Evolutionary conservation across 345 rosid genomes (phyloP).

Genomic region (Mangifera indica): DNA sequence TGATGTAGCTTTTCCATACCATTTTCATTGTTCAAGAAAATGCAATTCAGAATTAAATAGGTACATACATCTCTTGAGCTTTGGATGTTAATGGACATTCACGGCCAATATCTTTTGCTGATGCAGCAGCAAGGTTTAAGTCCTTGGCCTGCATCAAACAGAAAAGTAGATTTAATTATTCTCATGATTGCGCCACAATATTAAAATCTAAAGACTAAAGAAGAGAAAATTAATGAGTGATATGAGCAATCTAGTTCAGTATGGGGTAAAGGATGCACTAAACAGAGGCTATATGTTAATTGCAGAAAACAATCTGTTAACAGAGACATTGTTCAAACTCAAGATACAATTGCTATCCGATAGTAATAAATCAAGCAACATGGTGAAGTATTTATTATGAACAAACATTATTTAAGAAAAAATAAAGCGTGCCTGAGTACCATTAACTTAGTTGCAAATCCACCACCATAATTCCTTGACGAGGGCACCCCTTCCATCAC

Average conservation of each 20-base stretch:
- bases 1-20: neutral
- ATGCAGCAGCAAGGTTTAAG: conserved; percentile 61
- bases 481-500: conserved; percentile 95
- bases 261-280: neutral
- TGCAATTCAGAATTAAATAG: neutral
- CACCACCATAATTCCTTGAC: conserved; percentile 72
- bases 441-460: conserved; percentile 85
- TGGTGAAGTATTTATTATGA: conserved; percentile 4
- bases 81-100: conserved; percentile 53
- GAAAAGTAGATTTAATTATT: no score
- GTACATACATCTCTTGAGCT: conserved; percentile 68
- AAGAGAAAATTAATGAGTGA: no score
- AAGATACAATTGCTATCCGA: neutral
- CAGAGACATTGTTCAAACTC: neutral
- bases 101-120: conserved; percentile 59
- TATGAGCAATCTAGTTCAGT: neutral
- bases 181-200: no score
- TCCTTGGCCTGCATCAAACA: conserved; percentile 99
- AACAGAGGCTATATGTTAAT: neutral
- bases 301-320: neutral
- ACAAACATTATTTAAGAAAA: neutral
- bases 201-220: no score
- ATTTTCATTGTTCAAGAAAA: neutral
- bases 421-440: conserved; percentile 33
- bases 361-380: neutral